Conservation (phyloP, 257 asterid species). For the Perilla frutescens region DNA sequence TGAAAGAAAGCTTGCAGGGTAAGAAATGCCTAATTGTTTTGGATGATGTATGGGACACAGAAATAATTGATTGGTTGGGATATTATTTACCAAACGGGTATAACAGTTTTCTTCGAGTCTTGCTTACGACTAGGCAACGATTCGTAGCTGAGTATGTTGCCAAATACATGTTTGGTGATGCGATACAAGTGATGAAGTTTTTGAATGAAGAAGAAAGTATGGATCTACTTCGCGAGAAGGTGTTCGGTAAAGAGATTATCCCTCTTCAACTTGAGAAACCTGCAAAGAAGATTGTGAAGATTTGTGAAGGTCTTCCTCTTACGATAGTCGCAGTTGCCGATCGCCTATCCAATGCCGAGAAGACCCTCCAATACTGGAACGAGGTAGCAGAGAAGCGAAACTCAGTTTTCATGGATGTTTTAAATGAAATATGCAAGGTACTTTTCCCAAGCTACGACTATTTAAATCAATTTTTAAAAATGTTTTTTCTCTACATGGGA, state of each 20-base stretch:
- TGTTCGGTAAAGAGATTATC: not conserved
- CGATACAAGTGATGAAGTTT: not conserved
- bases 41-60: constrained; percentile 43
- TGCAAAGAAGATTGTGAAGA: constrained; percentile 4
- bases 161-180: not conserved
- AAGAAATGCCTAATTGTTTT: constrained; percentile 27
- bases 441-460: not conserved
- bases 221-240: not conserved
- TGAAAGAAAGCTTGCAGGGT: constrained; percentile 18
- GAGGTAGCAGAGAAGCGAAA: not conserved
- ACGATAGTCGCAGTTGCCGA: constrained; percentile 29
- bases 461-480: not conserved
- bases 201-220: constrained; percentile 1
- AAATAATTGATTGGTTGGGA: not conserved
- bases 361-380: not conserved
- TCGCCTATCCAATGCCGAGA: not conserved
- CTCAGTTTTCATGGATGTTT: not conserved
- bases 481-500: not conserved
- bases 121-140: constrained; percentile 37
- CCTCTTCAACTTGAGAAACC: not conserved
- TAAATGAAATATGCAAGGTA: not conserved
- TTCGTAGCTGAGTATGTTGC: not conserved
- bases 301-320: constrained; percentile 38
- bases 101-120: not conserved
- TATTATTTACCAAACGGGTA: not conserved